Base-by-base conservation (phyloP, 129 eudicot species). In the Lactuca sativa region DNA sequence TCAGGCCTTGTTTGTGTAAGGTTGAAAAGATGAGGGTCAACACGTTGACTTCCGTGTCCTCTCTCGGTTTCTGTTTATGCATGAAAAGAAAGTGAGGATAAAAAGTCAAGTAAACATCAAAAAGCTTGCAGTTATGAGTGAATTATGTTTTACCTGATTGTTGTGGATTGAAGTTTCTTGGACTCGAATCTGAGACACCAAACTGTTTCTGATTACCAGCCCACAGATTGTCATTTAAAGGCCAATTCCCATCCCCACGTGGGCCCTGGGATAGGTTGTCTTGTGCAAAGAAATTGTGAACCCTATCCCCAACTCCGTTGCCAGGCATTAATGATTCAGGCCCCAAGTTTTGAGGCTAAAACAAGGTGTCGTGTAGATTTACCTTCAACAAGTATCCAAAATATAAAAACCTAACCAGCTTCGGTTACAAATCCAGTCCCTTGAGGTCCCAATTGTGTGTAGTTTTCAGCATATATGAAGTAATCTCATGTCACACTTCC, bases 241-340 rank as follows among this genome's bases (percentile, higher is more conserved):
- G 80, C 96, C 96, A 92, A 56, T 81, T 92, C 70, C 83, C 93
- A 9, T 86, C 97, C 41, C 77, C 93, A 51, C 85, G 87, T 65
- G 83, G 89, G 66, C 85, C 83, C 74, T 81, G 91, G 38, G 87
- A 72, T 59, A 82, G 66, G 75, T 76, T 83, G 56, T 87, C 96
- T 77, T 92, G 95, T 6, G 90, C 92, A 80, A 92, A 89, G 75
- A 92, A 92, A 83, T 92, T 92, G 86, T 92, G 96, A 67, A 92
- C 92, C 91, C 92, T 86, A 71, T 92, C 98, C 65, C 96, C 95
- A 85, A 79, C 82, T 79, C 87, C 91, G 88, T 92, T 89, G 77
- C 98, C 98, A 89, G 96, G 90, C 96, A 92, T 92, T 83, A 90
- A 92, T 75, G 68, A 74, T 75, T 18, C 55, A 68, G 43, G 62